phyloP scores from a whole-genome alignment of 306 rosid genomes.

The Rosa multiflora region DNA sequence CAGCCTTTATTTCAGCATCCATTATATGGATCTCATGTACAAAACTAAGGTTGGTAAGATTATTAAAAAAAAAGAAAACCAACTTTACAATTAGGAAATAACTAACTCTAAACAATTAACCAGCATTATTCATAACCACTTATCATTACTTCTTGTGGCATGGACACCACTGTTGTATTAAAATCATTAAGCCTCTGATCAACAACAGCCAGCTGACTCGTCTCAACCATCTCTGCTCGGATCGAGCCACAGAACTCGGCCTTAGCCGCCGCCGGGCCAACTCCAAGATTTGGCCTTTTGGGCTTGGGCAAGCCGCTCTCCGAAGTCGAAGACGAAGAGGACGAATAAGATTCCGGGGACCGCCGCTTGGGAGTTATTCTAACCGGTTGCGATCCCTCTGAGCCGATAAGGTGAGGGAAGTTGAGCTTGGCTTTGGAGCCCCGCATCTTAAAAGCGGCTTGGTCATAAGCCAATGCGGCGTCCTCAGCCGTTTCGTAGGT shows the following conservation, averaged over 20 bases:
- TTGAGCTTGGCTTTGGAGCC: constrained; percentile 64
- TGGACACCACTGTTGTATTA: neutral
- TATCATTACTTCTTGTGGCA: neutral
- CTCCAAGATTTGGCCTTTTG: neutral
- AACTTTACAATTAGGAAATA: constrained; percentile 1
- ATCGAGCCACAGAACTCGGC: neutral
- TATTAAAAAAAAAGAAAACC: neutral
- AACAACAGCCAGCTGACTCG: constrained; percentile 14
- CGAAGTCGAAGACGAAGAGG: neutral
- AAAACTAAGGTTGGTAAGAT: neutral
- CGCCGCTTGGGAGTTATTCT: constrained; percentile 19
- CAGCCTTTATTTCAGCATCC: neutral
- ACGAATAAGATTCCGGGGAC: neutral
- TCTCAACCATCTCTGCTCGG: neutral
- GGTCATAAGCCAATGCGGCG: constrained; percentile 66
- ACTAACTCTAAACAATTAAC: neutral
- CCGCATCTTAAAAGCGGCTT: constrained; percentile 57
- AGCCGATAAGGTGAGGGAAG: constrained; percentile 54
- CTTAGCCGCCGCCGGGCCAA: neutral
- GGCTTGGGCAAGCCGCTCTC: neutral
- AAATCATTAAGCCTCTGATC: constrained; percentile 7
- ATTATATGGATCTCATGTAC: neutral
- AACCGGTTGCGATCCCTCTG: constrained; percentile 11
- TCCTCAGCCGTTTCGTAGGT: constrained; percentile 46
- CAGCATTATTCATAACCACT: neutral